Evolutionary conservation across 1,284 basidiomycete species (phyloP).

Genomic region (Marasmius fiardii): DNA sequence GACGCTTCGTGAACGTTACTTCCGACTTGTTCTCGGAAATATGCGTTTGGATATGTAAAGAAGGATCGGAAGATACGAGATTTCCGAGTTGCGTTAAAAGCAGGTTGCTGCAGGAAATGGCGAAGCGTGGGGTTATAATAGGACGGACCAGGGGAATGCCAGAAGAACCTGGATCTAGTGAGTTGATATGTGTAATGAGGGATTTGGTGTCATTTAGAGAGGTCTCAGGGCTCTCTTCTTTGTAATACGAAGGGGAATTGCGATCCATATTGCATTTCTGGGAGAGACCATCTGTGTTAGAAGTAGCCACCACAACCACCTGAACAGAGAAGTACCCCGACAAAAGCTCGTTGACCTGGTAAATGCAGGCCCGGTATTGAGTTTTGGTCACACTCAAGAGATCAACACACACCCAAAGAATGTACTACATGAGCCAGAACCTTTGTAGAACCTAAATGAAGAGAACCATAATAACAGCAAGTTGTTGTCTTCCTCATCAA

Average conservation of each 20-base stretch:
- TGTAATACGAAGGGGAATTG: constrained; percentile 68
- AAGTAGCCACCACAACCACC: too few relatives aligned
- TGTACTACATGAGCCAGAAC: constrained; percentile 77
- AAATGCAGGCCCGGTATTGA: constrained; percentile 8
- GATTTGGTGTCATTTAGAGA: constrained; percentile 61
- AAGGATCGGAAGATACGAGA: constrained; percentile 51
- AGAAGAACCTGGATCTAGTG: constrained; percentile 35
- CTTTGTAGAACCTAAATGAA: constrained; percentile 83
- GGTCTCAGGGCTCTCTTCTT: constrained; percentile 57
- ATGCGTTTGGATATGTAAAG: constrained; percentile 88
- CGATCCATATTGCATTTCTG: constrained; percentile 96
- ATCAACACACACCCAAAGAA: constrained; percentile 45
- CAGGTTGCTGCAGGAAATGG: constrained; percentile 84
- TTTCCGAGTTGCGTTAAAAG: constrained; percentile 67
- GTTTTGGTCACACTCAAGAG: background rate
- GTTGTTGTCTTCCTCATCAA: constrained; percentile 73
- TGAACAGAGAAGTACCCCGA: constrained; percentile 56
- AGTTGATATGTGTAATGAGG: constrained; percentile 71
- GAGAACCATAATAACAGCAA: constrained; percentile 86
- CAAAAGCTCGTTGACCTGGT: constrained; percentile 86
- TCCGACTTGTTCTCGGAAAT: constrained; percentile 86
- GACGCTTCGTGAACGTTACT: constrained; percentile 59
- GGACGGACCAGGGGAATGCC: constrained; percentile 70
- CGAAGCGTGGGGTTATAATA: constrained; percentile 92
- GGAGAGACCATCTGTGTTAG: constrained; percentile 3